phyloP scores from a whole-genome alignment of 768 basidiomycete genomes.

The Leccinum pellstonianum region DNA sequence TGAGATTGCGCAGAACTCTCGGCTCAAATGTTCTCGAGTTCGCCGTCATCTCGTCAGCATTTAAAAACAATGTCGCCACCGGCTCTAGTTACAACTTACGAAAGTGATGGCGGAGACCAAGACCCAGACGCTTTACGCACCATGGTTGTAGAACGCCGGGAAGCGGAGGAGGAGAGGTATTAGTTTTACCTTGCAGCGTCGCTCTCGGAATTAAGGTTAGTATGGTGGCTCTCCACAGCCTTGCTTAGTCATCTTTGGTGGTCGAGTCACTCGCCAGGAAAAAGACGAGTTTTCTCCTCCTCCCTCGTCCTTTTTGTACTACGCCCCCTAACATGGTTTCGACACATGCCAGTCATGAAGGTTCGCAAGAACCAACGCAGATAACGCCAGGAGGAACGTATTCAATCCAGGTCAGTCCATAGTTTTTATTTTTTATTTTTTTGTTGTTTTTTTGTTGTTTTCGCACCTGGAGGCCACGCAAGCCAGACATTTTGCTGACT shows the following conservation, averaged over 20 bases:
- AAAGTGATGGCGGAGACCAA: neutral
- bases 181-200: neutral
- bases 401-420: slow-evolving; percentile 60
- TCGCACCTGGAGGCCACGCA: slow-evolving; percentile 27
- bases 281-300: slow-evolving; percentile 9
- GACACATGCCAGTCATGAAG: slow-evolving; percentile 32
- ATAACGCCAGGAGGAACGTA: slow-evolving; percentile 76
- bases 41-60: neutral
- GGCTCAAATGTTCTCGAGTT: neutral
- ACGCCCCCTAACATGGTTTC: slow-evolving; percentile 29
- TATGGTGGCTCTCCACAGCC: neutral
- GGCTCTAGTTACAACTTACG: neutral
- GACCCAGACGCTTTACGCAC: slow-evolving; percentile 4
- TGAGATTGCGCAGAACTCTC: neutral
- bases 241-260: slow-evolving; percentile 25
- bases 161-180: neutral
- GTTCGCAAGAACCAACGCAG: slow-evolving; percentile 52
- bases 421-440: slow-evolving; percentile 3
- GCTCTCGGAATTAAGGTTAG: neutral
- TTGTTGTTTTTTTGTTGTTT: slow-evolving; percentile 1
- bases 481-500: slow-evolving; percentile 30
- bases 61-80: neutral
- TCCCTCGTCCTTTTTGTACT: slow-evolving; percentile 1
- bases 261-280: slow-evolving; percentile 1
- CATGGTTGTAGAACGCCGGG: neutral